These are phyloP conservation scores for Parietaria judaica DNA, from an alignment of 306 rosid genomes.

Conservation along the genomic window DNA sequence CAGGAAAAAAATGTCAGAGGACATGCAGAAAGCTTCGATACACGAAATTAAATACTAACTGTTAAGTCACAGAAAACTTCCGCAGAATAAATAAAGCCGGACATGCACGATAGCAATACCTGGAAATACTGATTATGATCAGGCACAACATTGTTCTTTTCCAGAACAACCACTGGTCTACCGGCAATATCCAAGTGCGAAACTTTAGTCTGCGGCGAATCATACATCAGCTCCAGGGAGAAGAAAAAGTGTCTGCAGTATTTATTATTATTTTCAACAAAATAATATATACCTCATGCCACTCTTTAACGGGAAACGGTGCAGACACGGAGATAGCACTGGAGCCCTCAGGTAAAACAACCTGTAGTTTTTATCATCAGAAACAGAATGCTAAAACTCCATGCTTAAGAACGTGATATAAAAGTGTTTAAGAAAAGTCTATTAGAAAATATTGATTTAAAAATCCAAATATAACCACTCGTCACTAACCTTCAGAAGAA, in stretches of 20 bases:
- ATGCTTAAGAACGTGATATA: too few relatives aligned
- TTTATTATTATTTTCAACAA: neutral
- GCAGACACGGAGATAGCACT: constrained; percentile 53
- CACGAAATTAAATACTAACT: too few relatives aligned
- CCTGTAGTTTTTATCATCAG: constrained; percentile 45
- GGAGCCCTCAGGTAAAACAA: constrained; percentile 98
- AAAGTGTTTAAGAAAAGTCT: too few relatives aligned
- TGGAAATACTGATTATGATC: constrained; percentile 90
- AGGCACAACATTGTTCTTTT: constrained; percentile 78
- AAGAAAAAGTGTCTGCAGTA: neutral
- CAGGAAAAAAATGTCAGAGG: neutral
- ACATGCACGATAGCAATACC: constrained; percentile 38
- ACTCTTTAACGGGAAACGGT: constrained; percentile 72
- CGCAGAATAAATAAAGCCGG: constrained; percentile 2
- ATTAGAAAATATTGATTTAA: too few relatives aligned
- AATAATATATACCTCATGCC: constrained; percentile 65
- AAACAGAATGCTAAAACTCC: neutral
- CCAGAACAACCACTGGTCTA: constrained; percentile 85
- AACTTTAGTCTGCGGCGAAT: constrained; percentile 66
- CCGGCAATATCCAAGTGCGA: constrained; percentile 94
- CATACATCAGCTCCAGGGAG: constrained; percentile 8
- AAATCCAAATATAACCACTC: too few relatives aligned
- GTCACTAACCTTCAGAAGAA: constrained; percentile 60
- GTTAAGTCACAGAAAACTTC: too few relatives aligned
- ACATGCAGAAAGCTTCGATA: neutral